phyloP scores from a whole-genome alignment of 768 basidiomycete genomes.

The Tylopilus plumbeoviolaceoides region DNA sequence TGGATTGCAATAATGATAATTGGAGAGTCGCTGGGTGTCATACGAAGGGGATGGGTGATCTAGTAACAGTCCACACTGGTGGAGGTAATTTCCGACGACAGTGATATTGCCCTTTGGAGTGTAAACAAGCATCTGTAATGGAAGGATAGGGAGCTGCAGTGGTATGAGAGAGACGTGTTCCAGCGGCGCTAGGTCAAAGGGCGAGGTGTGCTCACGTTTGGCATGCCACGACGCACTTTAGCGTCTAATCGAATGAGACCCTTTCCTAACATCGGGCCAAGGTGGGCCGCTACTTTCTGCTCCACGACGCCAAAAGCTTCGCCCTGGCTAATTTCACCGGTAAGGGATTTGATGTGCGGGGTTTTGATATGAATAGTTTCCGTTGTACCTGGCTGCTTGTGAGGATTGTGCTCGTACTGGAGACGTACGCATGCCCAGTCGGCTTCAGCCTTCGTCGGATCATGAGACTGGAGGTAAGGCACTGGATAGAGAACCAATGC shows the following conservation, averaged over 20 bases:
- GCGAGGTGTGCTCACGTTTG: slow-evolving; percentile 47
- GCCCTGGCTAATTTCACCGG: slow-evolving; percentile 52
- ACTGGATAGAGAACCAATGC: slow-evolving; percentile 85
- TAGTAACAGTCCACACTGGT: slow-evolving; percentile 62
- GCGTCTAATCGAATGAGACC: slow-evolving; percentile 80
- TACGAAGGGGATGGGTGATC: slow-evolving; percentile 75
- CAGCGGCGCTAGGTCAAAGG: slow-evolving; percentile 12
- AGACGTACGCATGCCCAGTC: slow-evolving; percentile 72
- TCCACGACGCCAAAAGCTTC: slow-evolving; percentile 83
- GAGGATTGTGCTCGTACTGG: slow-evolving; percentile 63
- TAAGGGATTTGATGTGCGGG: slow-evolving; percentile 46
- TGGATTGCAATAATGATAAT: slow-evolving; percentile 80
- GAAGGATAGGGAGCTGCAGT: slow-evolving; percentile 71
- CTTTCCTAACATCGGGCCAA: slow-evolving; percentile 83
- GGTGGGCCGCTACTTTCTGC: slow-evolving; percentile 72
- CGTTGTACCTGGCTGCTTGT: slow-evolving; percentile 42
- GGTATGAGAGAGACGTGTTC: slow-evolving; percentile 17
- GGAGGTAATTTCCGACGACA: slow-evolving; percentile 75
- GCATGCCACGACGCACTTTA: slow-evolving; percentile 61
- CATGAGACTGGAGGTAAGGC: slow-evolving; percentile 53
- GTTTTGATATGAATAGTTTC: slow-evolving; percentile 80
- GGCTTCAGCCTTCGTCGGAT: slow-evolving; percentile 37
- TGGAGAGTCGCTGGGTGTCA: slow-evolving; percentile 54
- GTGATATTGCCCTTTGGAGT: slow-evolving; percentile 92
- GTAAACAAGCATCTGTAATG: slow-evolving; percentile 83